Conservation (phyloP, 73 alveolate species). For the Blepharisma japonicum region DNA sequence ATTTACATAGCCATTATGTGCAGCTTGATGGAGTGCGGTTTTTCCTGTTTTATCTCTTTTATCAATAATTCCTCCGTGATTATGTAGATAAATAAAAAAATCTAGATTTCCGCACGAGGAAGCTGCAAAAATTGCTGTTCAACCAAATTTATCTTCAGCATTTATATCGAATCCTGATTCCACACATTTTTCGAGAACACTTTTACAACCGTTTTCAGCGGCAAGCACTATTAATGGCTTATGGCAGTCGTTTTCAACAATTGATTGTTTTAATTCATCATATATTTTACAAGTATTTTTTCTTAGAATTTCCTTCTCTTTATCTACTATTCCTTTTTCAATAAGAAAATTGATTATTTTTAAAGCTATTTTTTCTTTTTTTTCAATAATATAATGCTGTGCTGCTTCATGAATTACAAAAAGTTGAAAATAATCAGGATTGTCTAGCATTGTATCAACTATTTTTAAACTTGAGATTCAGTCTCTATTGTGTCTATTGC, state of each 20-base stretch:
- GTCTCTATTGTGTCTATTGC: background rate
- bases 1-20: background rate
- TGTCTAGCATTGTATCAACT: no score
- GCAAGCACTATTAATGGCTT: background rate
- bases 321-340: background rate
- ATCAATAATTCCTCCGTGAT: constrained; percentile 3
- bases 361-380: background rate
- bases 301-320: background rate
- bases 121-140: constrained; percentile 6
- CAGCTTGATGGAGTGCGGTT: constrained; percentile 22
- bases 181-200: background rate
- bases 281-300: no score
- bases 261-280: background rate
- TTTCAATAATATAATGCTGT: constrained; percentile 1
- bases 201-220: background rate
- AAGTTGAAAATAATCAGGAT: no score
- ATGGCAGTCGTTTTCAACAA: background rate
- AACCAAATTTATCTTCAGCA: constrained; percentile 13
- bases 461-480: no score
- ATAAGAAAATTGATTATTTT: background rate
- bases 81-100: background rate
- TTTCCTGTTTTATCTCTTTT: constrained; percentile 8
- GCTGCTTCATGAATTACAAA: constrained; percentile 19
- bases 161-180: constrained; percentile 8
- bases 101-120: constrained; percentile 5